Base-by-base conservation (phyloP, 2,329 filamentous ascomycete species). In the Lachnellula occidentalis region DNA sequence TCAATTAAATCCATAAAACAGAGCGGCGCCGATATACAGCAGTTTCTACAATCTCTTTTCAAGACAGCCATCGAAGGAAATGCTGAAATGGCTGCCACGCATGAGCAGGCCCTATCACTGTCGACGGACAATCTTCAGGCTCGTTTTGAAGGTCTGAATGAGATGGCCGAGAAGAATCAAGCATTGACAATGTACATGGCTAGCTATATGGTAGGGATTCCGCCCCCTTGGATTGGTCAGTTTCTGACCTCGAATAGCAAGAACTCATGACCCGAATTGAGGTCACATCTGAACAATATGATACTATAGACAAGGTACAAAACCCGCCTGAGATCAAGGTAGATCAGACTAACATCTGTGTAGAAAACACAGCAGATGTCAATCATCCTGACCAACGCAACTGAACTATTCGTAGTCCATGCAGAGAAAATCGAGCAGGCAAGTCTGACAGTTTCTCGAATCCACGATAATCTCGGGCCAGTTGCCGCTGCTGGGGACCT, bases 41-140 rank as follows among this genome's bases (percentile, higher is more conserved):
- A 54, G 8, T 51, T 56, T 22, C 48, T 62, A n/a, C 55, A 59
- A 27, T 53, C 45, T 27, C 41, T 57, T 7, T 57, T 61, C 17
- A 48, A 59, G 17, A 57, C 55, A n/a, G 54, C 34, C n/a, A 42
- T 61, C 7, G 56, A 61, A 36, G 58, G 59, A 8, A 64, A 64
- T 52, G 62, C 64, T 14, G 61, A 67, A 48, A 64, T 69, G 54
- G 64, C 63, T 34, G 60, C 63, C 31, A 54, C 57, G 6, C 64
- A 66, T 50, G 63, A 64, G 43, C 54, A 63, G n/a, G 61, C 66
- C 22, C 47, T 68, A 21, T 55, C 54, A 8, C 50, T 58, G 6
- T 55, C 61, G 17, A 61, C 62, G 5, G 55, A 45, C 7, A 57
- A 58, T 42, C 48, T 65, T 15, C 55, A 59, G 48, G 50, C 51